Evolutionary conservation across 2,329 filamentous ascomycete genomes (phyloP).

Genomic region (Colletotrichum chlorophyti): DNA sequence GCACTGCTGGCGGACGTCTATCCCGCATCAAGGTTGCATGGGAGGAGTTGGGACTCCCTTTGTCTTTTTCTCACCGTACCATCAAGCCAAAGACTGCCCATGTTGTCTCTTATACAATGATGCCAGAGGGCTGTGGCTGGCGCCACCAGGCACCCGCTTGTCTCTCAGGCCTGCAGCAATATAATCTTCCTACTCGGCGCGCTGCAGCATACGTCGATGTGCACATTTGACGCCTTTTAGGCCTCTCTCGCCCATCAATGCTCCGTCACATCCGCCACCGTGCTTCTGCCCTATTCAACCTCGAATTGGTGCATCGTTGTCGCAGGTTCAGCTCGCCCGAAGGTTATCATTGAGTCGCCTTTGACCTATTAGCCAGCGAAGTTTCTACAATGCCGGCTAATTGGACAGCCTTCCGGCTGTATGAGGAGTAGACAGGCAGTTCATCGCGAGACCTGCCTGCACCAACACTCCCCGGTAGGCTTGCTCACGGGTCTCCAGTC

Average conservation of each 20-base stretch:
- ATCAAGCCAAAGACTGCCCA: not conserved
- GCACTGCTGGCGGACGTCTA: not conserved
- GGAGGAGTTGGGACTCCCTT: not conserved
- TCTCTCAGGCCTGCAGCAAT: not conserved
- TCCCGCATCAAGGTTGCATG: not conserved
- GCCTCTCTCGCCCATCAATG: not conserved
- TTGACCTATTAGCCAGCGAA: not conserved
- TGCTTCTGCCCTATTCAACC: too few species aligned
- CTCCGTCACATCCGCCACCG: too few species aligned
- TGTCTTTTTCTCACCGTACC: not conserved
- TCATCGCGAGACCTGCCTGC: not conserved
- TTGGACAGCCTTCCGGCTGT: not conserved
- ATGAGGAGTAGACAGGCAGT: not conserved
- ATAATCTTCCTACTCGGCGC: conserved; percentile 4
- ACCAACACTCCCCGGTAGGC: too few species aligned
- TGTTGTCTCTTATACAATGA: not conserved
- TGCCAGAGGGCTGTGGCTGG: not conserved
- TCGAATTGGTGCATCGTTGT: too few species aligned
- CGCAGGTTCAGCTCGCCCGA: not conserved
- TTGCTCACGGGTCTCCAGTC: too few species aligned
- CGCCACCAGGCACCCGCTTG: not conserved
- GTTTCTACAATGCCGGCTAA: not conserved
- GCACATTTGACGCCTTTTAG: not conserved
- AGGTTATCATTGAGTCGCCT: not conserved
- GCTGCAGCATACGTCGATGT: not conserved